Evolutionary conservation across 495 filamentous ascomycete species (phyloP), one percentile per base, ranked within the genome.

Genomic region (Hypoxylon fuscum): DNA sequence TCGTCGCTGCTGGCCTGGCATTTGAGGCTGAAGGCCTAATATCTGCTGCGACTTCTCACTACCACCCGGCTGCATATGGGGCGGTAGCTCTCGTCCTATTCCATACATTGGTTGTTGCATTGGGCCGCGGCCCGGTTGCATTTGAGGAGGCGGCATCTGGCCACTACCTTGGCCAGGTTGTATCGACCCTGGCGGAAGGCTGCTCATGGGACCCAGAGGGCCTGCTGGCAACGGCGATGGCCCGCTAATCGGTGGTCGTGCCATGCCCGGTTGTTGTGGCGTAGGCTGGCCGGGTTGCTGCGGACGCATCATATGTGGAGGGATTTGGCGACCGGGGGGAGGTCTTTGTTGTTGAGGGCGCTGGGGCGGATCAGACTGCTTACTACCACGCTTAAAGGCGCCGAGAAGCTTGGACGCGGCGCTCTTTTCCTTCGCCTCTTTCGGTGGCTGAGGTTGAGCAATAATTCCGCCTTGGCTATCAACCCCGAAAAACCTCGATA

Each of bases 111-210:
- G 53, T 7, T 52, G 64, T 25, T 21, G 54, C 21, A 64, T 48
- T 29, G 59, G 66, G 5, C 34, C 22, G 11, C 41, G 44, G n/a
- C 45, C 49, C 9, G 43, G 58, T 31, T 27, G 66, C 40, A 41
- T 52, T 29, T 66, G 66, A 11, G 56, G 64, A 1, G 57, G 53
- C 0, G 40, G 21, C 40, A 45, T 58, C 12, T 49, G 64, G 4
- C 59, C 58, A n/a, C 58, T 46, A 20, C 57, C 61, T 37, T 43
- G 68, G 18, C 68, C 68, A 21, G 52, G 40, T 7, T 74, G 64
- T n/a, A 67, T 61, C 41, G 75, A 72, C 17, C 74, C 59, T 31
- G 74, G 74, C 18, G 79, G 74, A 62, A 72, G 41, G 62, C 62
- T 49, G 61, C 55, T 57, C 72, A 53, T 55, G 56, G 58, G 53